phyloP scores from a whole-genome alignment of 768 basidiomycete species.

The Arthromyces matolae region DNA sequence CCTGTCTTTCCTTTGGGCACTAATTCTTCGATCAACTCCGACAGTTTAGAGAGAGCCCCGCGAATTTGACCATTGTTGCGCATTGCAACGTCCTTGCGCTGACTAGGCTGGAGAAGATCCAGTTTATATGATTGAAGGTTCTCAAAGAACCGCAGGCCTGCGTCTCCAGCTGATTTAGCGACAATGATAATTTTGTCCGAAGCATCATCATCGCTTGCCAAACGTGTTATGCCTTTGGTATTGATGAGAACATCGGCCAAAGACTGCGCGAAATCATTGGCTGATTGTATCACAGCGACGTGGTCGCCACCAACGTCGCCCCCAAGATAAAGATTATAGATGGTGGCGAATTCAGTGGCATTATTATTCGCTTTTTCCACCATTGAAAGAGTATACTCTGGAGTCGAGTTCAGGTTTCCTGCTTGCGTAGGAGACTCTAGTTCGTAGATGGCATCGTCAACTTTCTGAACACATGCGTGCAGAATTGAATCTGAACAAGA shows the following conservation, averaged over 20 bases:
- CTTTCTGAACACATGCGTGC: conserved; percentile 93
- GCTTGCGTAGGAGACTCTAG: conserved; percentile 93
- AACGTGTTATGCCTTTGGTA: conserved; percentile 92
- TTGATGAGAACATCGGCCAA: conserved; percentile 89
- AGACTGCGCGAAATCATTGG: conserved; percentile 94
- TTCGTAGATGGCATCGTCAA: conserved; percentile 97
- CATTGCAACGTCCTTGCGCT: conserved; percentile 83
- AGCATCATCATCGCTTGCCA: conserved; percentile 87
- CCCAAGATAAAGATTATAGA: conserved; percentile 87
- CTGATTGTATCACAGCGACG: conserved; percentile 96
- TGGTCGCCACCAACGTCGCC: conserved; percentile 89
- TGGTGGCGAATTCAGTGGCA: conserved; percentile 92
- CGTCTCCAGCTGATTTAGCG: conserved; percentile 84
- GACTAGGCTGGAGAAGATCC: conserved; percentile 67
- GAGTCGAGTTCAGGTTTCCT: conserved; percentile 95
- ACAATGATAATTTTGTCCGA: conserved; percentile 84
- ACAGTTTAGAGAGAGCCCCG: conserved; percentile 76
- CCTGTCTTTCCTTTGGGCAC: conserved; percentile 81
- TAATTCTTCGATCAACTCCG: conserved; percentile 81
- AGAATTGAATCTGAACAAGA: conserved; percentile 82
- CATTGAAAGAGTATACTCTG: conserved; percentile 97
- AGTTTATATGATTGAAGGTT: conserved; percentile 96
- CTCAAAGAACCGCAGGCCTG: conserved; percentile 88
- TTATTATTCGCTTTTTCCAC: conserved; percentile 95
- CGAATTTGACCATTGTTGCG: conserved; percentile 87